phyloP scores from a whole-genome alignment of 2,329 filamentous ascomycete genomes.

The Diplodia corticola region DNA sequence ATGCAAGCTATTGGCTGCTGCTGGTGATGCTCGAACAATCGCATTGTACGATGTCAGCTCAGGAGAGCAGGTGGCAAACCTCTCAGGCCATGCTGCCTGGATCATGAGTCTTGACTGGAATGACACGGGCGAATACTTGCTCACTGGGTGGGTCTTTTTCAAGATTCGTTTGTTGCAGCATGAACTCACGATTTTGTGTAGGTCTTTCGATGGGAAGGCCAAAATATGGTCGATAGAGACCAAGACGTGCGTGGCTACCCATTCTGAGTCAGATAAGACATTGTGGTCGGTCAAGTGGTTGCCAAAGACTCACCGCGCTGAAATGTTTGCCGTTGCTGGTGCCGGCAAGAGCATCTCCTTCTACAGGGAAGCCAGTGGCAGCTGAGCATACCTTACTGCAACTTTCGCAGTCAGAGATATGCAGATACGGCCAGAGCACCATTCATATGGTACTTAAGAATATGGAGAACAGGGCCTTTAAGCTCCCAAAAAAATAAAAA shows the following conservation, averaged over 20 bases:
- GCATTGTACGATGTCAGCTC: constrained; percentile 89
- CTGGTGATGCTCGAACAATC: constrained; percentile 85
- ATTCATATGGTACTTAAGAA: neutral
- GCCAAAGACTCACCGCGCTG: constrained; percentile 39
- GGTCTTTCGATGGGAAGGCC: constrained; percentile 85
- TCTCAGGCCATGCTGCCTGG: constrained; percentile 81
- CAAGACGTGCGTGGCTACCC: constrained; percentile 83
- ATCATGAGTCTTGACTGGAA: constrained; percentile 92
- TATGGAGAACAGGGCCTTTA: neutral
- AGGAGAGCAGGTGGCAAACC: constrained; percentile 86
- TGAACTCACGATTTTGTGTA: constrained; percentile 30
- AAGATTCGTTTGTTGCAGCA: neutral
- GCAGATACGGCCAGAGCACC: neutral
- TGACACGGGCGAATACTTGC: constrained; percentile 83
- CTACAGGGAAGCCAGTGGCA: constrained; percentile 43
- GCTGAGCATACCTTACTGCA: neutral
- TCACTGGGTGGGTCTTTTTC: constrained; percentile 65
- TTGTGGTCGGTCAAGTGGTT: constrained; percentile 44
- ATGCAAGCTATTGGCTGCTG: constrained; percentile 80
- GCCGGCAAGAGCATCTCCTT: constrained; percentile 40
- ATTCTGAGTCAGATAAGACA: constrained; percentile 72
- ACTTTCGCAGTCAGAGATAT: too few species aligned
- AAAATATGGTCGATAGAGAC: constrained; percentile 94
- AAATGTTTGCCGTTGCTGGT: constrained; percentile 45
- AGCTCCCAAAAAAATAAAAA: neutral